Percentiles rank a stretch among this genome's conserved stretches.
Evolutionary conservation across 352 stramenopile genomes (phyloP).

Genomic region (Saprolegnia diclina): DNA sequence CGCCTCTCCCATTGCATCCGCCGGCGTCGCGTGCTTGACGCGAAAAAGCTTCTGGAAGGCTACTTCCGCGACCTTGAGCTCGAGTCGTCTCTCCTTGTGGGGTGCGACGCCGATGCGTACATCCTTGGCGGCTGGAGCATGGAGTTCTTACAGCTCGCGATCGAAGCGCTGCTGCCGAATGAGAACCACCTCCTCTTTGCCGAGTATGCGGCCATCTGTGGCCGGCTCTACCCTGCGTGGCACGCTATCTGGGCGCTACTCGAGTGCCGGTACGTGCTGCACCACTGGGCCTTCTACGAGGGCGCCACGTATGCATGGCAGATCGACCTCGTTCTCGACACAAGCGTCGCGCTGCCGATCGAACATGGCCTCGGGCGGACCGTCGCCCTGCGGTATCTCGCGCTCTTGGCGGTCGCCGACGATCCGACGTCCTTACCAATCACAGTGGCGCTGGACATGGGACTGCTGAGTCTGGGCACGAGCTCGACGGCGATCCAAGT

Average conservation of each 20-base stretch:
- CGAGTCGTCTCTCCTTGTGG: neutral
- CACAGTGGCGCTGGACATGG: conserved; percentile 7
- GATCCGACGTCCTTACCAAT: conserved; percentile 28
- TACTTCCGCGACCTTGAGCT: conserved; percentile 44
- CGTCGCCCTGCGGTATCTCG: conserved; percentile 68
- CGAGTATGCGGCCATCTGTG: conserved; percentile 55
- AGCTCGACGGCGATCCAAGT: conserved; percentile 58
- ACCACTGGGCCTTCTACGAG: conserved; percentile 65
- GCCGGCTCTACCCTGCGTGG: conserved; percentile 62
- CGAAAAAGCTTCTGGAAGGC: conserved; percentile 63
- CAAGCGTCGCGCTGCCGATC: conserved; percentile 28
- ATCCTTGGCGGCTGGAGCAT: conserved; percentile 37
- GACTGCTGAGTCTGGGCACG: conserved; percentile 36
- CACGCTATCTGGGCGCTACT: conserved; percentile 60
- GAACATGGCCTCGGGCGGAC: conserved; percentile 51
- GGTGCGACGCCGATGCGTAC: conserved; percentile 12
- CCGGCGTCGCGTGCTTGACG: conserved; percentile 63
- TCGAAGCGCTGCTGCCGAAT: conserved; percentile 33
- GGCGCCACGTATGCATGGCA: conserved; percentile 71
- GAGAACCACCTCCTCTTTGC: conserved; percentile 75
- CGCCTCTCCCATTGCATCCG: conserved; percentile 67
- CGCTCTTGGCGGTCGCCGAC: conserved; percentile 35
- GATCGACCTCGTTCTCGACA: conserved; percentile 47
- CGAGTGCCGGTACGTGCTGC: conserved; percentile 75
- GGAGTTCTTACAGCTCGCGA: conserved; percentile 29